phyloP scores from a whole-genome alignment of 73 alveolate genomes.

The Symbiodinium pilosum region DNA sequence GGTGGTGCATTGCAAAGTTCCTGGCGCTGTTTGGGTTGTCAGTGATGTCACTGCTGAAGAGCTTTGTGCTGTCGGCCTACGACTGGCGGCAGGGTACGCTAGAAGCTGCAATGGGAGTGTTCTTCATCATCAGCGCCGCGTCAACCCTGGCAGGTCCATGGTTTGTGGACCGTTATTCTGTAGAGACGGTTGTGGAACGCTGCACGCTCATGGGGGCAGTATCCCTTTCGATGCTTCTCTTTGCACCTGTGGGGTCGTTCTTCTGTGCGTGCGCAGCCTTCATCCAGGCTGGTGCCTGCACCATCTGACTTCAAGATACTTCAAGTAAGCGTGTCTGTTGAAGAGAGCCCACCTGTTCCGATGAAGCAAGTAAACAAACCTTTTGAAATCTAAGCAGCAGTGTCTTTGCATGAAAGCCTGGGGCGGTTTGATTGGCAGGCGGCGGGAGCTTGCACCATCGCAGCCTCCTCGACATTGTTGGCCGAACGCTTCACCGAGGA shows the following conservation, averaged over 20 bases:
- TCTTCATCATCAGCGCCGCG: background rate
- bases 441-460: constrained; percentile 2
- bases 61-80: constrained; percentile 5
- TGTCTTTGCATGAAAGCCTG: too few species aligned
- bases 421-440: too few species aligned
- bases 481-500: constrained; percentile 1
- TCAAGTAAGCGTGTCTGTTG: too few species aligned
- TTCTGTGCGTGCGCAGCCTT: background rate
- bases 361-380: too few species aligned
- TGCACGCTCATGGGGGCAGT: constrained; percentile 6
- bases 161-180: constrained; percentile 2
- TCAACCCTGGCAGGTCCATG: background rate
- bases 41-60: background rate
- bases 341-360: too few species aligned
- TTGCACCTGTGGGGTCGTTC: background rate
- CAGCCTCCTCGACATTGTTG: background rate
- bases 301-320: too few species aligned
- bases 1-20: constrained; percentile 18
- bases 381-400: too few species aligned
- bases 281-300: too few species aligned
- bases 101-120: background rate
- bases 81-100: constrained; percentile 6
- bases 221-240: background rate
- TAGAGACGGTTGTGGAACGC: background rate
- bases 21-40: background rate